Percentiles rank a stretch among this genome's conserved stretches.
Conservation (phyloP, 176 grass and related monocot species). For the Raddia distichophylla region DNA sequence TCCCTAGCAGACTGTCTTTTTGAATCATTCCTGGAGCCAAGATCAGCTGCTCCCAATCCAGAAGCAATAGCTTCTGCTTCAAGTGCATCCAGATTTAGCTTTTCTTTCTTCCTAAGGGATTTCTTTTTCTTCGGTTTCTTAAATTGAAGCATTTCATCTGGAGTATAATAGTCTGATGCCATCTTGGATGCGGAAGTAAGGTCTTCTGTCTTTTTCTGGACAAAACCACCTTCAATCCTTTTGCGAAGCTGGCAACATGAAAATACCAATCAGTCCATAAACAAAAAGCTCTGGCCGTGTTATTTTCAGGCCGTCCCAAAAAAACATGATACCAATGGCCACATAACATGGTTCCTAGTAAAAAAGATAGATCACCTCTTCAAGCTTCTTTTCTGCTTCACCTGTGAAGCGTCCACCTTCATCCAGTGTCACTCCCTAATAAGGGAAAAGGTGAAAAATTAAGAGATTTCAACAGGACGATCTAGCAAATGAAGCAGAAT, state of each 20-base stretch:
- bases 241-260: slow-evolving; percentile 73
- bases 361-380: slow-evolving; percentile 58
- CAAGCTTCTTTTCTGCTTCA: slow-evolving; percentile 81
- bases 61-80: slow-evolving; percentile 85
- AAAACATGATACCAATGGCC: not conserved
- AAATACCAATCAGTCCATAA: slow-evolving; percentile 25
- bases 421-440: slow-evolving; percentile 82
- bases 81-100: slow-evolving; percentile 83
- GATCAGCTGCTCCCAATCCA: slow-evolving; percentile 79
- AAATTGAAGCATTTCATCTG: slow-evolving; percentile 90
- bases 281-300: not conserved
- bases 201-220: slow-evolving; percentile 67
- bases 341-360: not conserved
- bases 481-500: slow-evolving; percentile 26
- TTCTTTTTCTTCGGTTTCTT: slow-evolving; percentile 99
- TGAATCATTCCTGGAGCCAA: slow-evolving; percentile 74
- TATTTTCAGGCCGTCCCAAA: not conserved
- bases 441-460: slow-evolving; percentile 34
- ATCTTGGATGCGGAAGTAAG: slow-evolving; percentile 60
- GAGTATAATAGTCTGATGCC: slow-evolving; percentile 79
- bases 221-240: slow-evolving; percentile 66
- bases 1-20: slow-evolving; percentile 61
- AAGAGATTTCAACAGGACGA: slow-evolving; percentile 12
- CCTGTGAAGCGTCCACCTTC: slow-evolving; percentile 73
- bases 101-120: slow-evolving; percentile 92